Conservation (phyloP, 106 monocot genomes). For the Dendrobium chrysotoxum region DNA sequence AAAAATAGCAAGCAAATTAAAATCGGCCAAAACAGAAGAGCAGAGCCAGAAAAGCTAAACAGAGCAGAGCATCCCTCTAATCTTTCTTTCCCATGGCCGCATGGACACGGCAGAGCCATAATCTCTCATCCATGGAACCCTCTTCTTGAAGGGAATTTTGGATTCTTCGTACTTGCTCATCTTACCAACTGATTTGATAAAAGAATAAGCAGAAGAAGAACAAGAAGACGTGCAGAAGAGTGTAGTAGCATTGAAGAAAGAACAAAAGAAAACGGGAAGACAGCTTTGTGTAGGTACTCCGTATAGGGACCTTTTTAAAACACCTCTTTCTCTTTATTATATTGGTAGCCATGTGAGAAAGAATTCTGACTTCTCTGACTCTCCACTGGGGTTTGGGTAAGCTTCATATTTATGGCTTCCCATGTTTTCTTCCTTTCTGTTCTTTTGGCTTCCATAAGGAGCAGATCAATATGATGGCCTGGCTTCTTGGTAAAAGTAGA, state of each 20-base stretch:
- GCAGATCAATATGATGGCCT: not conserved
- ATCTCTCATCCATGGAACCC: not conserved
- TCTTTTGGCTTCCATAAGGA: too few relatives aligned
- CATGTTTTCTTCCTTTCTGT: not conserved
- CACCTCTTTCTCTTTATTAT: not conserved
- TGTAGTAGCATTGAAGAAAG: too few relatives aligned
- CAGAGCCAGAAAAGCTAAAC: not conserved
- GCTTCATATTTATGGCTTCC: conserved; percentile 1
- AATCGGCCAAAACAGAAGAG: not conserved
- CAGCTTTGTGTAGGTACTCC: not conserved
- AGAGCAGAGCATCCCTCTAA: not conserved
- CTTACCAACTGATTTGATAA: not conserved
- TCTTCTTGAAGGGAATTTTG: not conserved
- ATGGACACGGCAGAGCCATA: not conserved
- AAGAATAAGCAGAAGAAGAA: not conserved
- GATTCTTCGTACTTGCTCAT: not conserved
- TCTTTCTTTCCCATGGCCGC: not conserved
- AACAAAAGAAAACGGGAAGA: not conserved
- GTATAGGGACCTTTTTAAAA: not conserved
- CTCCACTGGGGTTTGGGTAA: not conserved
- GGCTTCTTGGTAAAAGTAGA: not conserved
- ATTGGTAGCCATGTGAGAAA: not conserved
- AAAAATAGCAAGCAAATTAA: not conserved
- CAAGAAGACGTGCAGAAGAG: conserved; percentile 4
- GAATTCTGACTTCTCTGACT: not conserved